Evolutionary conservation across 371 early-diverging fungal genomes (phyloP).

Genomic region (Rhizomucor pusillus): DNA sequence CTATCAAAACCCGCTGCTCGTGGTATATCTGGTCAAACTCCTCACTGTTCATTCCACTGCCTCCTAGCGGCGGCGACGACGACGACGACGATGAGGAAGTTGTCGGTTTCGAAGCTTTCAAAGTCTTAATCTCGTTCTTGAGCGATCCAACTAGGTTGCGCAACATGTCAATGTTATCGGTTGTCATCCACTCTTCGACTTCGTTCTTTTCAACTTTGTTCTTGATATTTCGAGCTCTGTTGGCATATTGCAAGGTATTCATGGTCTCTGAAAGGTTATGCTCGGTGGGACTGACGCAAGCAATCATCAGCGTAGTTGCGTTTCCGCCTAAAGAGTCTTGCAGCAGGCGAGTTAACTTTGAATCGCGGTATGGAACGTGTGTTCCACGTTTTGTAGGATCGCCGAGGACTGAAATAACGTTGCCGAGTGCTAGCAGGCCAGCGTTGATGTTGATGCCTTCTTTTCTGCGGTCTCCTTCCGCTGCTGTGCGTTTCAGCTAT

Average conservation of each 20-base stretch:
- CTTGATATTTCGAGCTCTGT: constrained; percentile 72
- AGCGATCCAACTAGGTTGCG: constrained; percentile 53
- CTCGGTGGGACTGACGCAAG: constrained; percentile 71
- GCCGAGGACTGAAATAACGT: constrained; percentile 6
- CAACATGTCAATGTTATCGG: constrained; percentile 57
- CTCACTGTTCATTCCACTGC: constrained; percentile 4
- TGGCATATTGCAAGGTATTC: constrained; percentile 87
- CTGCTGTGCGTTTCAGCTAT: too few species aligned
- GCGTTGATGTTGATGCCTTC: constrained; percentile 1
- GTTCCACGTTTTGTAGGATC: too few species aligned
- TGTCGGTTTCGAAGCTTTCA: background rate
- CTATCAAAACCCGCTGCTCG: constrained; percentile 30
- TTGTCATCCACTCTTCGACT: constrained; percentile 64
- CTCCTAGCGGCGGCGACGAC: too few species aligned
- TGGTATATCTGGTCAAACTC: constrained; percentile 33
- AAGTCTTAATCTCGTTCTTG: constrained; percentile 43
- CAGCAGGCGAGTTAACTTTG: constrained; percentile 89
- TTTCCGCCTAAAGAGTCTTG: constrained; percentile 84
- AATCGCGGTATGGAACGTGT: constrained; percentile 90
- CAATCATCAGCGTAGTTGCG: constrained; percentile 80
- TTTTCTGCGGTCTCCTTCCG: constrained; percentile 86
- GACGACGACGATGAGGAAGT: constrained; percentile 11
- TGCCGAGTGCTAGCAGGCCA: background rate
- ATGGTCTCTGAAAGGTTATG: constrained; percentile 75
- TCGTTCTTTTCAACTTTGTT: constrained; percentile 97